Evolutionary conservation across 2,329 filamentous ascomycete species (phyloP).

Genomic region (Hypoxylon sp.): DNA sequence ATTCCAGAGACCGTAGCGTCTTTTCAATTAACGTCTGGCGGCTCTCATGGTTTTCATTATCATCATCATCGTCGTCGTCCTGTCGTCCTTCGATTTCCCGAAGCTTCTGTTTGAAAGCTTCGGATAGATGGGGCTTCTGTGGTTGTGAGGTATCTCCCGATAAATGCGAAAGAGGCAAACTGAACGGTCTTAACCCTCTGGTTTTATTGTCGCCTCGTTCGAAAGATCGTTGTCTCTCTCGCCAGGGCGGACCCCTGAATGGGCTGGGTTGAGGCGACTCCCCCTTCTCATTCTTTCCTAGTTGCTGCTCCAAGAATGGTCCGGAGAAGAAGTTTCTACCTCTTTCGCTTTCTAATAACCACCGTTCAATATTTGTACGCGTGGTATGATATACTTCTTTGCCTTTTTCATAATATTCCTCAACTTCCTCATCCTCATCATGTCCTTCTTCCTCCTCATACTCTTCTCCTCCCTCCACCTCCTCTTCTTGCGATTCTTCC

Average conservation of each 20-base stretch:
- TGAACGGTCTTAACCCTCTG: conserved; percentile 39
- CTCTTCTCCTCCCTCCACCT: not conserved
- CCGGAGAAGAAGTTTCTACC: conserved; percentile 15
- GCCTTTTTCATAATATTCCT: not conserved
- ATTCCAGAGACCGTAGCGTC: conserved; percentile 31
- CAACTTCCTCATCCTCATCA: not conserved
- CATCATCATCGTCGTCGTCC: not conserved
- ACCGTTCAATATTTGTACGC: conserved; percentile 25
- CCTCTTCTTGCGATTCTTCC: not conserved
- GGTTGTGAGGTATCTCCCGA: conserved; percentile 18
- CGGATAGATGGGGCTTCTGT: conserved; percentile 18
- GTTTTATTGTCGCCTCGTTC: conserved; percentile 18
- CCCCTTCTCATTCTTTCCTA: not conserved
- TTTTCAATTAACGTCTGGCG: conserved; percentile 23
- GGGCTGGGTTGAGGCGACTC: conserved; percentile 1
- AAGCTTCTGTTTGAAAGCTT: conserved; percentile 18
- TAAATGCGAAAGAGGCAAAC: conserved; percentile 27
- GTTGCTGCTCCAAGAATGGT: conserved; percentile 9
- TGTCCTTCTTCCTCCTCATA: not conserved
- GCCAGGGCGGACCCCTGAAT: conserved; percentile 23
- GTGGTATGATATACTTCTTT: conserved; percentile 3
- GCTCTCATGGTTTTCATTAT: no score
- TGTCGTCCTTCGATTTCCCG: conserved; percentile 13
- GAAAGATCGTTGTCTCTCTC: conserved; percentile 28
- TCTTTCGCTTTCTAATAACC: conserved; percentile 31